phyloP scores from a whole-genome alignment of 768 basidiomycete species.

The Lentinula lateritia region DNA sequence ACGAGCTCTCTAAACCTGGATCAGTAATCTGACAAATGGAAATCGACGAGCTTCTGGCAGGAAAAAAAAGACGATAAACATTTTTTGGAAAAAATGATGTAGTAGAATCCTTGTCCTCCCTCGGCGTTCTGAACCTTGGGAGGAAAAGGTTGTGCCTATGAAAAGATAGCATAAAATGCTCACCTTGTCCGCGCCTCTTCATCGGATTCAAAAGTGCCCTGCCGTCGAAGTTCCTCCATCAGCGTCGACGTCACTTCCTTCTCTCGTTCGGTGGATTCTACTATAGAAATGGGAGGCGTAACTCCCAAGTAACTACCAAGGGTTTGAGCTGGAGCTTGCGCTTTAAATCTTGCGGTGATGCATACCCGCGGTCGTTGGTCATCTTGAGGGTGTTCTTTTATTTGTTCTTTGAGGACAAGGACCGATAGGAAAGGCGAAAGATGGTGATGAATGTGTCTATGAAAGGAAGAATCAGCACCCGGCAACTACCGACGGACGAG shows the following conservation, averaged over 20 bases:
- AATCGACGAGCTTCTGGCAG: neutral
- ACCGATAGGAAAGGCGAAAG: neutral
- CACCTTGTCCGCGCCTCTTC: conserved; percentile 87
- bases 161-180: conserved; percentile 20
- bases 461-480: neutral
- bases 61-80: no score
- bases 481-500: neutral
- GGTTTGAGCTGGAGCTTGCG: conserved; percentile 5
- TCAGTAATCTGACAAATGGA: neutral
- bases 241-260: conserved; percentile 79
- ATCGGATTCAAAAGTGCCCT: conserved; percentile 86
- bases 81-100: no score
- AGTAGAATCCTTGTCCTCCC: neutral
- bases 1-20: conserved; percentile 76
- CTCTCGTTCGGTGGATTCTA: conserved; percentile 71
- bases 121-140: neutral
- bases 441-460: neutral
- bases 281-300: conserved; percentile 78
- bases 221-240: conserved; percentile 84
- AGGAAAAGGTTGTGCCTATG: neutral
- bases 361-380: conserved; percentile 38
- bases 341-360: conserved; percentile 10
- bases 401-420: neutral
- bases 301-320: conserved; percentile 66
- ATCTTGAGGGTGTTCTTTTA: conserved; percentile 18